Conservation (phyloP, 306 rosid species). For the Datisca glomerata region DNA sequence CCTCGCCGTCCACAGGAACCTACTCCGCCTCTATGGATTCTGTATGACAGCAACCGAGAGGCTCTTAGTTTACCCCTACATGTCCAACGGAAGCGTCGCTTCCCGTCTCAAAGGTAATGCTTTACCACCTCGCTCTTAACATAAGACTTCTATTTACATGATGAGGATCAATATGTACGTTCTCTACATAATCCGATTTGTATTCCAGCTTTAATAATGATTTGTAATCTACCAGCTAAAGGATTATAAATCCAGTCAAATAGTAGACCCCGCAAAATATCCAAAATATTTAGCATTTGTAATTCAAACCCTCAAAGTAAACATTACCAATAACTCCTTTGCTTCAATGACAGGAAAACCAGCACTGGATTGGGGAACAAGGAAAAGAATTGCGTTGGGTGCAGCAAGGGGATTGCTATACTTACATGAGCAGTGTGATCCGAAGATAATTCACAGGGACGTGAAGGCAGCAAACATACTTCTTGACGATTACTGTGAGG, state of each 20-base stretch:
- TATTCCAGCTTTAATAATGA: too few species aligned
- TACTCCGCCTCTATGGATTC: constrained; percentile 83
- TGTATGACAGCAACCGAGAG: constrained; percentile 76
- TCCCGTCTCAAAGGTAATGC: constrained; percentile 92
- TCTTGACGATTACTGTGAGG: constrained; percentile 54
- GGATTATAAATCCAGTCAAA: too few species aligned
- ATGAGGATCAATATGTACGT: too few species aligned
- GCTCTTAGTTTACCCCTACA: constrained; percentile 88
- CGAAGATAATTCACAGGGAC: constrained; percentile 68
- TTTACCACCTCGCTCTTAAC: too few species aligned
- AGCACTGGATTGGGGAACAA: constrained; percentile 47
- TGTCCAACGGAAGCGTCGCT: constrained; percentile 96
- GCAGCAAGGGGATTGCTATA: constrained; percentile 57
- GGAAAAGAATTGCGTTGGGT: constrained; percentile 63
- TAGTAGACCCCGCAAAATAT: too few species aligned
- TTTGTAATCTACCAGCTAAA: too few species aligned
- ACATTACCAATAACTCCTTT: too few species aligned
- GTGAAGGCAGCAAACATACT: constrained; percentile 68
- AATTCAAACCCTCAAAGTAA: too few species aligned
- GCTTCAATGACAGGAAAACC: too few species aligned
- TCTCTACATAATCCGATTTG: too few species aligned
- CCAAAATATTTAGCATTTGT: too few species aligned
- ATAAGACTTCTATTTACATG: too few species aligned
- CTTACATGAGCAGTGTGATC: constrained; percentile 66
- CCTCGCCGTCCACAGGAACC: constrained; percentile 86